These are phyloP conservation scores for Syzygium aromaticum DNA, from an alignment of 345 rosid genomes.

Conservation along the genomic window DNA sequence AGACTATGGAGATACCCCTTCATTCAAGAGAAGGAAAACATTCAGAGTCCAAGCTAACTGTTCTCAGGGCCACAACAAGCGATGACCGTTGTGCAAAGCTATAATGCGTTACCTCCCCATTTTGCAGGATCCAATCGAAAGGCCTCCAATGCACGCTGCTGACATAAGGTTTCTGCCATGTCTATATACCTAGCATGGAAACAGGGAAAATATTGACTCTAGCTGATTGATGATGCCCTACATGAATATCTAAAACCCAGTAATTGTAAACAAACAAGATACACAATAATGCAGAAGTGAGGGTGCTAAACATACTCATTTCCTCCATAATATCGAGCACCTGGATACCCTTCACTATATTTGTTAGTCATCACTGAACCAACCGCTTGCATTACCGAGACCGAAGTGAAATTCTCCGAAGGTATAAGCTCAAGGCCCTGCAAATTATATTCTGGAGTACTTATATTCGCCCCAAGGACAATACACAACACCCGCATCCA, in stretches of 20 bases:
- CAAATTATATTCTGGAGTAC: neutral
- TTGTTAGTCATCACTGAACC: slow-evolving; percentile 97
- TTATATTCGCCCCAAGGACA: neutral
- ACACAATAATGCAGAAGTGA: neutral
- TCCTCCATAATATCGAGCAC: slow-evolving; percentile 95
- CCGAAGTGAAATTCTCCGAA: slow-evolving; percentile 89
- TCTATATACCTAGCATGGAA: slow-evolving; percentile 64
- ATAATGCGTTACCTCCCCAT: slow-evolving; percentile 75
- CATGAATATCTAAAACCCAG: neutral
- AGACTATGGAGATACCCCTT: neutral
- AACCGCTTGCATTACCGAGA: slow-evolving; percentile 94
- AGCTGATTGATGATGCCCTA: neutral
- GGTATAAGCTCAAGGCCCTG: slow-evolving; percentile 95
- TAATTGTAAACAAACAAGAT: neutral
- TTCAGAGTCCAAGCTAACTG: neutral
- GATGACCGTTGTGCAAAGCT: neutral
- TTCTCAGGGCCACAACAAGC: neutral
- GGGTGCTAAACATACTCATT: slow-evolving; percentile 52
- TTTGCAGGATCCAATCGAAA: slow-evolving; percentile 74
- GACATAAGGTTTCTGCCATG: slow-evolving; percentile 89
- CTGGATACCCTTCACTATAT: slow-evolving; percentile 96
- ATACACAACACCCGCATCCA: neutral
- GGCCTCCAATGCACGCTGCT: slow-evolving; percentile 85
- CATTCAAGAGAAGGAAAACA: neutral
- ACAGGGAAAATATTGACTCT: neutral